Evolutionary conservation across 352 stramenopile species (phyloP), one percentile per base, ranked within the genome.

Genomic region (Globisporangium takayamanum): DNA sequence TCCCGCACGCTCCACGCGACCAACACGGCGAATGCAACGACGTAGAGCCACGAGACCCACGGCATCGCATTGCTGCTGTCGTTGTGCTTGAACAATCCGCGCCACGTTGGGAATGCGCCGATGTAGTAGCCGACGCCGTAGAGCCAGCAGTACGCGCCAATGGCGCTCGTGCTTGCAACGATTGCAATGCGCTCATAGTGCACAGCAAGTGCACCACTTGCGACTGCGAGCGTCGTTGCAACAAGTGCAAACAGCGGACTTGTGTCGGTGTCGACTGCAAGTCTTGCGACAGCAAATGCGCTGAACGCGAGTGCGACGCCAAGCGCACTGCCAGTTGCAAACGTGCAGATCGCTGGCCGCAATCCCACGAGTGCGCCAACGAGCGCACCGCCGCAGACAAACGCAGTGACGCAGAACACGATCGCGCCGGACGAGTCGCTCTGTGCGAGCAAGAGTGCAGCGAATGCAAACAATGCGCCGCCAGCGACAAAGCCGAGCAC

Each of bases 121-220:
- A 33, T 52, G 44, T 69, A 78, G 33, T 75, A 68, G 8, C 70
- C 70, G 11, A 78, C 55, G 44, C 70, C 70, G 41, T 64, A 70
- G 42, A 60, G 37, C 20, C 48, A 59, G 33, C 57, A 46, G 42
- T 67, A 63, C 0, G 70, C 68, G n/a, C 70, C 70, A 1, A 69
- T 41, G 11, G 70, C 61, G 28, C 68, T 76, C 22, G 70, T 76
- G 39, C 64, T 64, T 8, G 60, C 18, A 20, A 74, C 66, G 7
- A 76, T 49, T n/a, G 59, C 30, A n/a, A 36, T 7, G 15, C 45
- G 51, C 41, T 64, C 59, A 26, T 16, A 64, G 18, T 28, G 51
- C 3, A 59, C 5, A 46, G 58, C 58, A 10, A 55, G 10, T 46
- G 52, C 46, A 0, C 59, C 59, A 22, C 53, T 41, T 3, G 54